phyloP scores from a whole-genome alignment of 139 green algal species.

The Eudorina sp. region DNA sequence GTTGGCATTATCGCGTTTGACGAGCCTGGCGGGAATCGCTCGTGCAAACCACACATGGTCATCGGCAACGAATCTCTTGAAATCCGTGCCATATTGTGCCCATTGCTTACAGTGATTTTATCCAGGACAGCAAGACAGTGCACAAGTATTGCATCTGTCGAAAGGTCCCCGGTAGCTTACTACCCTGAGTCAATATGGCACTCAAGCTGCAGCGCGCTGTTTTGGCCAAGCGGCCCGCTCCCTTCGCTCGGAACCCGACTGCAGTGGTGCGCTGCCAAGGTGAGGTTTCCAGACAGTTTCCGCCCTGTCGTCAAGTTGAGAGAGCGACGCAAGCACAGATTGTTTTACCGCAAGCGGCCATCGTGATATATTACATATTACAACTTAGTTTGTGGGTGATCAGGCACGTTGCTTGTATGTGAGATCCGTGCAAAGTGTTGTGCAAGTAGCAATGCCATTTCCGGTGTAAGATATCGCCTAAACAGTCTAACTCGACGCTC shows the following conservation, averaged over 20 bases:
- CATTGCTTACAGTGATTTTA: too few species aligned
- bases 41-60: too few species aligned
- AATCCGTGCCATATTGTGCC: too few species aligned
- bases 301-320: neutral
- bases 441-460: neutral
- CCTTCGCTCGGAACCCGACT: neutral
- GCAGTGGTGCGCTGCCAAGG: conserved; percentile 25
- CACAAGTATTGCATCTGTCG: too few species aligned
- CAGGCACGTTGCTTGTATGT: neutral
- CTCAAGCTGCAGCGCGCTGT: conserved; percentile 2
- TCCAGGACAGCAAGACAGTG: too few species aligned
- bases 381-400: neutral
- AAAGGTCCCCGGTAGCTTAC: too few species aligned
- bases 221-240: neutral
- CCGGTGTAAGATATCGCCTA: neutral
- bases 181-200: neutral
- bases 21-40: too few species aligned
- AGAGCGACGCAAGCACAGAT: too few species aligned
- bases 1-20: too few species aligned
- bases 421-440: neutral
- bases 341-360: too few species aligned
- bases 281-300: neutral
- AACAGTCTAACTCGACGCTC: too few species aligned
- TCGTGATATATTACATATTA: neutral
- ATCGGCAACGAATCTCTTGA: too few species aligned